Evolutionary conservation across 345 rosid species (phyloP), one percentile per base, ranked within the genome.

Genomic region (Citrus sinensis): DNA sequence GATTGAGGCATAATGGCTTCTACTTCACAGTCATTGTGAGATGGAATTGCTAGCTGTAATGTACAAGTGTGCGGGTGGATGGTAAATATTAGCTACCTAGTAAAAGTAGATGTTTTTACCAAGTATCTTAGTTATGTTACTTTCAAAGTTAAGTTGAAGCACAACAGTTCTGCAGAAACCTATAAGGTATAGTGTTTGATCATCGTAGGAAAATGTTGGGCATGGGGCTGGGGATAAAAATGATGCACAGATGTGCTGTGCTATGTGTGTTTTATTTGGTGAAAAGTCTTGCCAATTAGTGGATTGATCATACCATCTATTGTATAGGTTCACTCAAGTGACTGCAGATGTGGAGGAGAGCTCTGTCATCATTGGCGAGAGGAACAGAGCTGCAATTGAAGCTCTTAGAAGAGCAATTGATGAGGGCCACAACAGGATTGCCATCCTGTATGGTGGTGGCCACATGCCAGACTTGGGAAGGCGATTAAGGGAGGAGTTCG

Each of bases 401-500:
- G 97, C 90, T 40, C 89, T 94, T 9, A 83, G 77, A 81, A 87
- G 85, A 85, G 91, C 93, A 20, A 84, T 92, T 0, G 86, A 92
- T 3, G 91, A 85, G 11, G 97, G 99, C 37, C 89, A 89, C 85
- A 90, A 88, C 6, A 87, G 78, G 83, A 89, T 93, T 20, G 99
- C 97, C 3, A 83, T 96, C 73, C 87, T 96, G 4, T 96, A 92
- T 4, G 99, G 99, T 0, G 97, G 97, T n/a, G 97, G 98, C 67
- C 99, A 96, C 92, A 93, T 96, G 97, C 98, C 97, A 1, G 99
- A 96, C 85, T 51, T 96, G 71, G 97, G 95, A 65, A 90, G 97
- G 85, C 86, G 94, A 30, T 78, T 93, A 55, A 73, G 88, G 73
- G 97, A 93, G 70, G 98, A 96, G 60, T 91, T 91, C 4, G 90